Conservation (phyloP, 495 filamentous ascomycete species). For the Bathelium albidoporum region DNA sequence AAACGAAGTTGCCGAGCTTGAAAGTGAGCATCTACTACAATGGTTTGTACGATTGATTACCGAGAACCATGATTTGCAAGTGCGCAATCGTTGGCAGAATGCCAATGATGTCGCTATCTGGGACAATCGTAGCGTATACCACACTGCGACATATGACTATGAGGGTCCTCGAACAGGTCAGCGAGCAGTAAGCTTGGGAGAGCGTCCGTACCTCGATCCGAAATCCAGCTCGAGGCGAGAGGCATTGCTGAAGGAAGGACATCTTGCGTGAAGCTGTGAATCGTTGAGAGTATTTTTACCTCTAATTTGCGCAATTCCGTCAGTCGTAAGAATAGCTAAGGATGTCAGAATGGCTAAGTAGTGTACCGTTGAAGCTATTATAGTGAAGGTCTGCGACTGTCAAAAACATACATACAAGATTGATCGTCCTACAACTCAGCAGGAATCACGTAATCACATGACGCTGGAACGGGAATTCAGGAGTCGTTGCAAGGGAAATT, state of each 20-base stretch:
- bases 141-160: constrained; percentile 64
- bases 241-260: constrained; percentile 6
- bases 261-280: not conserved
- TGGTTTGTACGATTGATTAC: constrained; percentile 39
- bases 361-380: too few relatives aligned
- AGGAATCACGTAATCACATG: too few relatives aligned
- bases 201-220: constrained; percentile 56
- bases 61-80: constrained; percentile 74
- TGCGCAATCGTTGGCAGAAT: constrained; percentile 46
- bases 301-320: not conserved
- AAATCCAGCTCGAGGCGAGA: constrained; percentile 15
- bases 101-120: constrained; percentile 51
- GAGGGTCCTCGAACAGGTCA: constrained; percentile 49
- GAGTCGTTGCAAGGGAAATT: too few relatives aligned
- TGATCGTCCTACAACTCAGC: too few relatives aligned
- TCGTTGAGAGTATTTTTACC: not conserved
- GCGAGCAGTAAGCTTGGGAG: constrained; percentile 55
- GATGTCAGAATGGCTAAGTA: too few relatives aligned
- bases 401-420: too few relatives aligned
- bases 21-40: constrained; percentile 50
- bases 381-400: too few relatives aligned
- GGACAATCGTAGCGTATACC: constrained; percentile 66
- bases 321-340: not conserved
- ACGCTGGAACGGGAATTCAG: too few relatives aligned
- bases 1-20: constrained; percentile 54